These are phyloP conservation scores for Aureobasidium pullulans DNA, from an alignment of 2,329 filamentous ascomycete genomes.

Conservation along the genomic window DNA sequence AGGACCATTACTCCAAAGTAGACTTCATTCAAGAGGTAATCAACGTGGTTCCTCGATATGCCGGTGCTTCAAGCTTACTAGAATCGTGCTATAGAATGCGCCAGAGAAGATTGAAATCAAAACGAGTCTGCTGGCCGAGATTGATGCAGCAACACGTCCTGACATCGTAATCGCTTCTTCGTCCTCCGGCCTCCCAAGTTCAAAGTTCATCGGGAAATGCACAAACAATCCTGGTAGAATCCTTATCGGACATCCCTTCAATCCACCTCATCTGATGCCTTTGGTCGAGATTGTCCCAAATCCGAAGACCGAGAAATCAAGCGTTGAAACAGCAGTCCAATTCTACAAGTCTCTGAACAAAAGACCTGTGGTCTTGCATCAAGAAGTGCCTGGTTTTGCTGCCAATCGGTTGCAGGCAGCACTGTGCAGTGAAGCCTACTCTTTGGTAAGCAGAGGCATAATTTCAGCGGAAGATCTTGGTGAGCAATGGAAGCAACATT, in stretches of 20 bases:
- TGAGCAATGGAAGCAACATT: slow-evolving; percentile 19
- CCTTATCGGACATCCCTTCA: slow-evolving; percentile 54
- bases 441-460: slow-evolving; percentile 48
- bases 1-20: slow-evolving; percentile 16
- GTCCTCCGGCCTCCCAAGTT: slow-evolving; percentile 52
- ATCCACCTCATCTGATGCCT: slow-evolving; percentile 56
- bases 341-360: slow-evolving; percentile 40
- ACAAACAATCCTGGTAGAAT: slow-evolving; percentile 36
- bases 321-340: slow-evolving; percentile 34
- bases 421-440: slow-evolving; percentile 47
- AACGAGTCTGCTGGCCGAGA: slow-evolving; percentile 42
- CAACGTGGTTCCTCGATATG: not conserved
- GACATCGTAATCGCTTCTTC: slow-evolving; percentile 49
- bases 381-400: slow-evolving; percentile 50
- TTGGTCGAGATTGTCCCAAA: slow-evolving; percentile 51
- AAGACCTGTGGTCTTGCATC: slow-evolving; percentile 43
- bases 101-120: slow-evolving; percentile 50
- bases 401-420: slow-evolving; percentile 53
- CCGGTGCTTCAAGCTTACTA: not conserved
- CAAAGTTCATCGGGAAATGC: slow-evolving; percentile 39
- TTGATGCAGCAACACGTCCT: slow-evolving; percentile 39
- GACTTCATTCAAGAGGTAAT: slow-evolving; percentile 32
- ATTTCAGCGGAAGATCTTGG: slow-evolving; percentile 43
- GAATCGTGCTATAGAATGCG: slow-evolving; percentile 39
- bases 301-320: slow-evolving; percentile 32